phyloP scores from a whole-genome alignment of 352 stramenopile species.

The Globisporangium nodosum region DNA sequence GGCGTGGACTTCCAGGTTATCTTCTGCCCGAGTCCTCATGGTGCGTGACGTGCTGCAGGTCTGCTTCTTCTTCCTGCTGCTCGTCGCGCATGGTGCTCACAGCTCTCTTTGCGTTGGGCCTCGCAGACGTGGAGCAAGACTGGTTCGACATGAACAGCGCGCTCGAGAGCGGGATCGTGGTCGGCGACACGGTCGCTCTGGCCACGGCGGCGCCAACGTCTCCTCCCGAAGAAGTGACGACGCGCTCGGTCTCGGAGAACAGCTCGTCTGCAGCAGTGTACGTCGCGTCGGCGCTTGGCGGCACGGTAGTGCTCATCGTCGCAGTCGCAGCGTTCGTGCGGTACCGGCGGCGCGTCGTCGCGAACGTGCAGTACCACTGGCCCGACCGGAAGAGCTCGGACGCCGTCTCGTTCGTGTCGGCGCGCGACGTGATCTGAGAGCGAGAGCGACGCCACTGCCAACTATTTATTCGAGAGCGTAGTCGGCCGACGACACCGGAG shows the following conservation, averaged over 20 bases:
- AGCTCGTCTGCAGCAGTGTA: conserved; percentile 8
- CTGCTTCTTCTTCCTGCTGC: not conserved
- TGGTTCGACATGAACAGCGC: conserved; percentile 6
- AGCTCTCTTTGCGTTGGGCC: not conserved
- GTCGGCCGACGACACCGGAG: too few relatives aligned
- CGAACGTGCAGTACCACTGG: conserved; percentile 13
- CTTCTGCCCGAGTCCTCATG: conserved; percentile 30
- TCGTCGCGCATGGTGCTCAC: not conserved
- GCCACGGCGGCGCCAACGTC: conserved; percentile 1
- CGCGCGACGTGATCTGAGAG: conserved; percentile 10
- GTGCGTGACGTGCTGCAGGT: not conserved
- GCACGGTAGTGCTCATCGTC: conserved; percentile 6
- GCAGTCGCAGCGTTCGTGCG: not conserved
- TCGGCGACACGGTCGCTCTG: conserved; percentile 1
- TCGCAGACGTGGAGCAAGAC: conserved; percentile 4
- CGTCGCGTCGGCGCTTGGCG: conserved; percentile 9
- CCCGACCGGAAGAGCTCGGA: conserved; percentile 15
- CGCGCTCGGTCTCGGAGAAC: not conserved
- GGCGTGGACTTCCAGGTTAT: conserved; percentile 32
- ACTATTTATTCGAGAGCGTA: conserved; percentile 4
- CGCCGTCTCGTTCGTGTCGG: conserved; percentile 13
- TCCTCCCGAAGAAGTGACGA: conserved; percentile 2
- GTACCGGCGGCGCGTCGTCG: conserved; percentile 9
- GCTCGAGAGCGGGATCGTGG: conserved; percentile 7
- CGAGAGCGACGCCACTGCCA: not conserved